Evolutionary conservation across 1,284 basidiomycete species (phyloP).

Genomic region (Athelia psychrophila): DNA sequence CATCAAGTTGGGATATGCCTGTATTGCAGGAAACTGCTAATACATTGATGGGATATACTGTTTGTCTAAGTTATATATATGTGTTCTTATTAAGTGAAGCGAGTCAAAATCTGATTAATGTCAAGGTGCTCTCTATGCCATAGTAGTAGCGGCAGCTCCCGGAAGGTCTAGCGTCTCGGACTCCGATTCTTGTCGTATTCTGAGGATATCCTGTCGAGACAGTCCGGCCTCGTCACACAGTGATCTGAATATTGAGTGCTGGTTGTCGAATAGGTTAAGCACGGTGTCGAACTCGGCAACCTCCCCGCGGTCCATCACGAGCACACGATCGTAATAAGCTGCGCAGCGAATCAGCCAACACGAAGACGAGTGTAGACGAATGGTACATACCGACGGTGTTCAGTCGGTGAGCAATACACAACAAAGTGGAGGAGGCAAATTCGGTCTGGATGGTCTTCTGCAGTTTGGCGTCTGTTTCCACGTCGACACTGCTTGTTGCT

Average conservation of each 20-base stretch:
- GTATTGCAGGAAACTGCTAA: no score
- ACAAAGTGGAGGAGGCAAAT: conserved; percentile 58
- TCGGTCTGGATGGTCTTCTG: conserved; percentile 74
- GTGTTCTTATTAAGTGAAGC: no score
- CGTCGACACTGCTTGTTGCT: conserved; percentile 83
- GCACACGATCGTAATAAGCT: conserved; percentile 75
- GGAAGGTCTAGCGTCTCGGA: no score
- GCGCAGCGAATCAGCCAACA: conserved; percentile 3
- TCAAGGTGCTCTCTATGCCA: no score
- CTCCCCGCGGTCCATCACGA: conserved; percentile 71
- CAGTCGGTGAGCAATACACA: conserved; percentile 77
- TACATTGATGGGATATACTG: no score
- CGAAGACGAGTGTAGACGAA: not conserved
- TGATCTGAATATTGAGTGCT: conserved; percentile 72
- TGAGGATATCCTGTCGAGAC: conserved; percentile 47
- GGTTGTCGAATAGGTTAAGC: conserved; percentile 65
- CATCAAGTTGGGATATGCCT: no score
- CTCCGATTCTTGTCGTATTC: conserved; percentile 27
- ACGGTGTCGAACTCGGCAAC: conserved; percentile 81
- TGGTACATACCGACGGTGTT: conserved; percentile 65
- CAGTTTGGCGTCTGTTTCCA: conserved; percentile 77
- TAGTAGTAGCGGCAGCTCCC: no score
- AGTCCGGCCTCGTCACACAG: conserved; percentile 76
- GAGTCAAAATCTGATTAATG: no score
- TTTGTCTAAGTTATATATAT: no score